Percentiles rank a stretch among this genome's conserved stretches.
Evolutionary conservation across 1,139 yeast genomes (phyloP).

Genomic region (Taphrina betulina): DNA sequence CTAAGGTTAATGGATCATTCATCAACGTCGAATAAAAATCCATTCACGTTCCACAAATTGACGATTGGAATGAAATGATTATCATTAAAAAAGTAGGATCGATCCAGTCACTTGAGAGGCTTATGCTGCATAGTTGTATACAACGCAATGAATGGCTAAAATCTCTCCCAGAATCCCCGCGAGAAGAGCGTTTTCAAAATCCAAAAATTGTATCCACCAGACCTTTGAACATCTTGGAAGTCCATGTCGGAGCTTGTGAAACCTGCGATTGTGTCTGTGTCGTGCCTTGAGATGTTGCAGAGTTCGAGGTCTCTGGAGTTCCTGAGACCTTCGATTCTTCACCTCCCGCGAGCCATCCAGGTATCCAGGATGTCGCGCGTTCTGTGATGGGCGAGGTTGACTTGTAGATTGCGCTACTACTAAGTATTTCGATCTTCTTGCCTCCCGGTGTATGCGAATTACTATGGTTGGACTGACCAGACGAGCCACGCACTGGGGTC

Average conservation of each 20-base stretch:
- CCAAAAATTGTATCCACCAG: constrained; percentile 75
- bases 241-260: constrained; percentile 42
- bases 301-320: not conserved
- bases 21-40: too few relatives aligned
- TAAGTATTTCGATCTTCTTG: constrained; percentile 15
- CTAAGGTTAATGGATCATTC: too few relatives aligned
- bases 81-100: too few relatives aligned
- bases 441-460: constrained; percentile 21
- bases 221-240: constrained; percentile 54
- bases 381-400: constrained; percentile 26
- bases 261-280: not conserved
- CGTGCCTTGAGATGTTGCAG: not conserved
- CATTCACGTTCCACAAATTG: too few relatives aligned
- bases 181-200: too few relatives aligned
- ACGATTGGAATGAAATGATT: too few relatives aligned
- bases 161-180: too few relatives aligned
- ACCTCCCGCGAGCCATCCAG: constrained; percentile 9
- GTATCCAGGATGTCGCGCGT: constrained; percentile 23
- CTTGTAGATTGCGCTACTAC: constrained; percentile 27
- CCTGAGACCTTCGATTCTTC: not conserved
- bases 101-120: too few relatives aligned
- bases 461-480: not conserved
- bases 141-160: too few relatives aligned
- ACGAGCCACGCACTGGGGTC: not conserved
- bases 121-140: too few relatives aligned